Evolutionary conservation across 768 basidiomycete species (phyloP).

Genomic region (Plicaturopsis crispa): DNA sequence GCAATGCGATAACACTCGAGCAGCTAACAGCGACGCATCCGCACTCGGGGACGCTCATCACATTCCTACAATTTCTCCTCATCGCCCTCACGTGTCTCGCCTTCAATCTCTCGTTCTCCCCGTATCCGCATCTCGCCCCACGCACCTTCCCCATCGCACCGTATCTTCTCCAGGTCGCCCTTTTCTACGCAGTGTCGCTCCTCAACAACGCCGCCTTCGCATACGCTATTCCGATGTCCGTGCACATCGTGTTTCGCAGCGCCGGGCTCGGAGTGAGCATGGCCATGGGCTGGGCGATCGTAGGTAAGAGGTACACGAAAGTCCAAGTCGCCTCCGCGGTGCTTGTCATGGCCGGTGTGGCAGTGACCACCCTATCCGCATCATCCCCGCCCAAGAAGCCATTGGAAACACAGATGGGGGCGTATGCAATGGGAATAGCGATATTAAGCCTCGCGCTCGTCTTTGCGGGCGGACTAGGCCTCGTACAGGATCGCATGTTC

Average conservation of each 20-base stretch:
- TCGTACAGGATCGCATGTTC: conserved; percentile 81
- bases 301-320: conserved; percentile 57
- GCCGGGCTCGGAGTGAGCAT: conserved; percentile 83
- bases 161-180: conserved; percentile 72
- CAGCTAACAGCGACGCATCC: conserved; percentile 63
- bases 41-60: conserved; percentile 74
- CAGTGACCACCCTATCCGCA: conserved; percentile 76
- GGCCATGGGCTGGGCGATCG: conserved; percentile 66
- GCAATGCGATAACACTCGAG: conserved; percentile 76
- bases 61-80: conserved; percentile 77
- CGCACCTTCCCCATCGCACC: conserved; percentile 63
- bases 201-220: conserved; percentile 92
- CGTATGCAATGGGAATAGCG: conserved; percentile 64
- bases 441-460: conserved; percentile 74
- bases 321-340: conserved; percentile 68
- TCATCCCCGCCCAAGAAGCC: conserved; percentile 23
- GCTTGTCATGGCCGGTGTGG: conserved; percentile 74
- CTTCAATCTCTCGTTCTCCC: conserved; percentile 44
- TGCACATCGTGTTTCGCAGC: conserved; percentile 92
- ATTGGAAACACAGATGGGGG: conserved; percentile 17
- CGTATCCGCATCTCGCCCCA: conserved; percentile 43
- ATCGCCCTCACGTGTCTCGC: conserved; percentile 73
- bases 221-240: conserved; percentile 80
- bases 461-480: conserved; percentile 73
- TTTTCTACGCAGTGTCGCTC: conserved; percentile 74